These are phyloP conservation scores for Aspergillus nomiae DNA, from an alignment of 2,329 filamentous ascomycete species.

Conservation along the genomic window DNA sequence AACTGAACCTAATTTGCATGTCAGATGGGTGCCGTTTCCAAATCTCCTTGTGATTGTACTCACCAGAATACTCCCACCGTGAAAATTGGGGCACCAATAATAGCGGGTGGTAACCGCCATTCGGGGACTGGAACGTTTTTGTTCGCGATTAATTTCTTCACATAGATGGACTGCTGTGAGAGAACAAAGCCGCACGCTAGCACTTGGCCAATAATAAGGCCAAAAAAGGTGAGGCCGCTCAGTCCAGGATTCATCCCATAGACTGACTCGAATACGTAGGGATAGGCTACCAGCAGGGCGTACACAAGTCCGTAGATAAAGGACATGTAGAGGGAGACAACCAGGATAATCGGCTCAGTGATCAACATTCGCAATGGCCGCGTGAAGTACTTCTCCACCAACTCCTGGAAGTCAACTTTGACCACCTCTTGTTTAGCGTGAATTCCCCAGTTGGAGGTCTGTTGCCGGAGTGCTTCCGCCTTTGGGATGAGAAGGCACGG, in stretches of 20 bases:
- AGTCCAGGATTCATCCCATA: conserved; percentile 31
- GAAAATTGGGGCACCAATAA: conserved; percentile 33
- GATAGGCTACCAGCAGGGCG: conserved; percentile 29
- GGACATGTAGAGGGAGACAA: conserved; percentile 35
- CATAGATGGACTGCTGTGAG: conserved; percentile 26
- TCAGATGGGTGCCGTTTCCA: background rate
- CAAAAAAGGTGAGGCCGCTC: conserved; percentile 33
- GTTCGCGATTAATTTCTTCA: conserved; percentile 25
- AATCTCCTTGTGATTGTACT: background rate
- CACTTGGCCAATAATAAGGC: conserved; percentile 28
- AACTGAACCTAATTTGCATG: conserved; percentile 29
- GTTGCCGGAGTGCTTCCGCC: conserved; percentile 51
- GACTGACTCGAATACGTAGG: conserved; percentile 31
- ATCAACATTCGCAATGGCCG: conserved; percentile 39
- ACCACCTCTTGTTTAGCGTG: conserved; percentile 55
- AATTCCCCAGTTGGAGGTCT: conserved; percentile 58
- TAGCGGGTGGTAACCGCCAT: conserved; percentile 28
- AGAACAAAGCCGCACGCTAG: conserved; percentile 26
- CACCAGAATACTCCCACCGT: conserved; percentile 37
- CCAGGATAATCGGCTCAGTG: conserved; percentile 39
- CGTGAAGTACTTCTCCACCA: conserved; percentile 50
- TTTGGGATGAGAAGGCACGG: conserved; percentile 56
- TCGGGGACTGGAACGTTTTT: conserved; percentile 25
- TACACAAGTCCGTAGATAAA: conserved; percentile 36
- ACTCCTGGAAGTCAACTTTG: conserved; percentile 48